phyloP scores from a whole-genome alignment of 2,329 filamentous ascomycete species.

The Neophaeococcomyces mojaviensis region DNA sequence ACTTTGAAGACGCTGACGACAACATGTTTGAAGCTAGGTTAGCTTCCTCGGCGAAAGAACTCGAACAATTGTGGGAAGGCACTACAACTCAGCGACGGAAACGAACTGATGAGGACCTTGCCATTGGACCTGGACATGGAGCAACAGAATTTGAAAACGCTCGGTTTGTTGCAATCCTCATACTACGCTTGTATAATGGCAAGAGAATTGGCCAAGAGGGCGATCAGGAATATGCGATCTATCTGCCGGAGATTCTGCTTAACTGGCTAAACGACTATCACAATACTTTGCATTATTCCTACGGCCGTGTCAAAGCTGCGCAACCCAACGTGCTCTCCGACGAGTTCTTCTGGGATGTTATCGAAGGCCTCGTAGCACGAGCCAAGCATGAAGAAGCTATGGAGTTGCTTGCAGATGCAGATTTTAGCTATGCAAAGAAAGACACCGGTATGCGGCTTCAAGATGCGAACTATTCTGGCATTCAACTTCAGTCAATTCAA shows the following conservation, averaged over 20 bases:
- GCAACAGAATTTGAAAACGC: conserved; percentile 65
- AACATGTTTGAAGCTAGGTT: conserved; percentile 23
- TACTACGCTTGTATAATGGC: conserved; percentile 70
- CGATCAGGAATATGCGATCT: conserved; percentile 2
- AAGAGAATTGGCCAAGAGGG: conserved; percentile 10
- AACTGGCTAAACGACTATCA: conserved; percentile 76
- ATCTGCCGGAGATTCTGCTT: conserved; percentile 66
- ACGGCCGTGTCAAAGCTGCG: conserved; percentile 55
- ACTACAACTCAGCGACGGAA: neutral
- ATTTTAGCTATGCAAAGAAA: conserved; percentile 67
- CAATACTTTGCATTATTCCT: conserved; percentile 61
- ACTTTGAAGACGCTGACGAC: conserved; percentile 28
- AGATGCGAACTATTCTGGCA: conserved; percentile 62
- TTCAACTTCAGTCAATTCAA: conserved; percentile 70
- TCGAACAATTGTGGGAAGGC: conserved; percentile 17
- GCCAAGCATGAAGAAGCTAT: conserved; percentile 63
- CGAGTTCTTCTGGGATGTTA: conserved; percentile 72
- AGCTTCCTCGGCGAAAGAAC: conserved; percentile 12
- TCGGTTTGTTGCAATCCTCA: conserved; percentile 66
- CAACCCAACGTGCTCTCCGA: conserved; percentile 69
- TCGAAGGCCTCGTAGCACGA: conserved; percentile 67
- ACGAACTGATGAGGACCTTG: conserved; percentile 20
- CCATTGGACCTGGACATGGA: conserved; percentile 56
- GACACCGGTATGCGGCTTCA: conserved; percentile 56
- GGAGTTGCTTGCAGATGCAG: conserved; percentile 63